These are phyloP conservation scores for Choanephora cucurbitarum DNA, from an alignment of 371 early-diverging fungal species.

Conservation along the genomic window DNA sequence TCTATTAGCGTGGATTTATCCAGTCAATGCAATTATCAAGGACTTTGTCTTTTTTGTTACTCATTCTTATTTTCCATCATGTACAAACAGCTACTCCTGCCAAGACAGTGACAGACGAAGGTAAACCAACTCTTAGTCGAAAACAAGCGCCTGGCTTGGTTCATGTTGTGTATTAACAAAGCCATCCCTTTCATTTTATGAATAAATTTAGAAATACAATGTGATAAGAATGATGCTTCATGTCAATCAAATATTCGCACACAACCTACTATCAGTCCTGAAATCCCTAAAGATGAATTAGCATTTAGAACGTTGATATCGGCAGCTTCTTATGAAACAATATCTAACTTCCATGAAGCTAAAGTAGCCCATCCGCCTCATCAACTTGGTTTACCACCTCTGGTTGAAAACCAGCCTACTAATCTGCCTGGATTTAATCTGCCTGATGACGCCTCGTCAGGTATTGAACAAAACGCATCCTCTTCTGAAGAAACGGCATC, in stretches of 20 bases:
- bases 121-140: neutral
- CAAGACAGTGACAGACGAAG: neutral
- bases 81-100: neutral
- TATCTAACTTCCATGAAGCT: constrained; percentile 16
- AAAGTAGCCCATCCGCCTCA: constrained; percentile 6
- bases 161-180: too few species aligned
- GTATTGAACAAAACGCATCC: neutral
- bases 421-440: constrained; percentile 1
- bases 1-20: too few species aligned
- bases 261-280: neutral
- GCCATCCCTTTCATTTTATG: too few species aligned
- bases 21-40: neutral
- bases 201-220: neutral
- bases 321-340: neutral
- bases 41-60: neutral
- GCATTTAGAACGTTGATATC: neutral
- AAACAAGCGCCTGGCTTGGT: too few species aligned
- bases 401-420: neutral
- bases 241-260: neutral
- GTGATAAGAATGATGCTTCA: neutral
- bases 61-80: neutral
- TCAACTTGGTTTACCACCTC: neutral
- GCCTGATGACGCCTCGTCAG: neutral
- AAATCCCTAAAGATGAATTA: neutral
- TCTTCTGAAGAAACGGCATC: neutral